Percentiles rank a stretch among this genome's conserved stretches.
Evolutionary conservation across 2,329 filamentous ascomycete genomes (phyloP).

Genomic region (Whalleya microplaca): DNA sequence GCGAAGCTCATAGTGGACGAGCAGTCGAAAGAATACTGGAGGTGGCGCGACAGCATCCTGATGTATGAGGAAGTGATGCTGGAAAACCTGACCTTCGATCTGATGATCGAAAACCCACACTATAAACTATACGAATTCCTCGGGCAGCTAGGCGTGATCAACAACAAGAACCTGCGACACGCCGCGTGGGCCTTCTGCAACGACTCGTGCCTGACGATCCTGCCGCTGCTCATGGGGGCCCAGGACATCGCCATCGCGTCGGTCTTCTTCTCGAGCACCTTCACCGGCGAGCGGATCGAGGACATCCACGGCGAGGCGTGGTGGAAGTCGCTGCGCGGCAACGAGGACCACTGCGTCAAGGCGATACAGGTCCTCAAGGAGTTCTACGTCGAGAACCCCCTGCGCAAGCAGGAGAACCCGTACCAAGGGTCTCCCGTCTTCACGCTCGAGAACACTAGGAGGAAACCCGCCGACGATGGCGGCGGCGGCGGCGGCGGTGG

Average conservation of each 20-base stretch:
- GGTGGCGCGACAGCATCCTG: slow-evolving; percentile 92
- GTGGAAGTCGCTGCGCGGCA: slow-evolving; percentile 81
- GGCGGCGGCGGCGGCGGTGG: slow-evolving; percentile 52
- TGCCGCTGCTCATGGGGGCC: slow-evolving; percentile 80
- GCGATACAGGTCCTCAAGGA: slow-evolving; percentile 78
- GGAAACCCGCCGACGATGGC: slow-evolving; percentile 47
- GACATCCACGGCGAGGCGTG: slow-evolving; percentile 78
- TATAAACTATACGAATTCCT: slow-evolving; percentile 82
- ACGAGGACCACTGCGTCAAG: slow-evolving; percentile 68
- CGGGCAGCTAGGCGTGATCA: slow-evolving; percentile 70
- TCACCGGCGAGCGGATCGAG: slow-evolving; percentile 74
- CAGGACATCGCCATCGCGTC: slow-evolving; percentile 82
- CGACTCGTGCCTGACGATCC: slow-evolving; percentile 81
- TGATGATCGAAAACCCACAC: slow-evolving; percentile 89
- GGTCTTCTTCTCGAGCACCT: slow-evolving; percentile 82
- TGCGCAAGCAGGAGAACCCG: slow-evolving; percentile 58
- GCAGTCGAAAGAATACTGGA: slow-evolving; percentile 97
- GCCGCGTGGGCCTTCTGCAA: slow-evolving; percentile 93
- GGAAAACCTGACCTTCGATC: slow-evolving; percentile 89
- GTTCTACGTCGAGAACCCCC: slow-evolving; percentile 67
- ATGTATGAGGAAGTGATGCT: slow-evolving; percentile 92
- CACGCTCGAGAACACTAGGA: slow-evolving; percentile 58
- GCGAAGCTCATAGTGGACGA: slow-evolving; percentile 88
- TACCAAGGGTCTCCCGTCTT: slow-evolving; percentile 58
- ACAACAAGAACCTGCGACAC: slow-evolving; percentile 82